These are phyloP conservation scores for Urtica urens DNA, from an alignment of 306 rosid genomes.

Conservation along the genomic window DNA sequence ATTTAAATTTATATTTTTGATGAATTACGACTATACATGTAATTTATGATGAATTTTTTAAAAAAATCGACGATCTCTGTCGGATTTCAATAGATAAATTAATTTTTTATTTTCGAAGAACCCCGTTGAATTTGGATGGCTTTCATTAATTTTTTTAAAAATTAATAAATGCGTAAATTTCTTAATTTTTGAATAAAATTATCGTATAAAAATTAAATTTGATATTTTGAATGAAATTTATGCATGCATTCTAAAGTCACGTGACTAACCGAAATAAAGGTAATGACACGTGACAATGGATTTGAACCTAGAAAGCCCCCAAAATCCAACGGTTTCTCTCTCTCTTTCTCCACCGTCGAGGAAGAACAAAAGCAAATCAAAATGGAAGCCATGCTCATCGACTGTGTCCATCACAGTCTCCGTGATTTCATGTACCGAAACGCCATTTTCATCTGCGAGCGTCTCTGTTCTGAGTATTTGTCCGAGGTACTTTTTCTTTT, in stretches of 20 bases:
- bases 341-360: constrained; percentile 6
- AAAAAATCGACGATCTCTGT: too few species aligned
- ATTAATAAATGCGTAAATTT: too few species aligned
- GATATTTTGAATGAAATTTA: too few species aligned
- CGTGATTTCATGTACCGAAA: constrained; percentile 64
- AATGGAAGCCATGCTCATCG: constrained; percentile 76
- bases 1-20: too few species aligned
- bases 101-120: too few species aligned
- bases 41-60: too few species aligned
- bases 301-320: constrained; percentile 29
- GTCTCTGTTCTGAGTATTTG: constrained; percentile 83
- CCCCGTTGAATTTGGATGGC: too few species aligned
- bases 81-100: too few species aligned
- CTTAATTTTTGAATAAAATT: too few species aligned
- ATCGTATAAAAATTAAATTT: too few species aligned
- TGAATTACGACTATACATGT: too few species aligned
- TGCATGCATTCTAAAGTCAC: constrained; percentile 28
- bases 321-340: not conserved
- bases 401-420: constrained; percentile 64
- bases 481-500: constrained; percentile 37
- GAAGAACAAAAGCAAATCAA: constrained; percentile 12
- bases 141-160: too few species aligned
- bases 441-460: constrained; percentile 85
- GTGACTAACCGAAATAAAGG: constrained; percentile 29
- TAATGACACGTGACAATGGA: constrained; percentile 22